Evolutionary conservation across 805 yeast genomes (phyloP).

Genomic region (Metschnikowia peoriensis): DNA sequence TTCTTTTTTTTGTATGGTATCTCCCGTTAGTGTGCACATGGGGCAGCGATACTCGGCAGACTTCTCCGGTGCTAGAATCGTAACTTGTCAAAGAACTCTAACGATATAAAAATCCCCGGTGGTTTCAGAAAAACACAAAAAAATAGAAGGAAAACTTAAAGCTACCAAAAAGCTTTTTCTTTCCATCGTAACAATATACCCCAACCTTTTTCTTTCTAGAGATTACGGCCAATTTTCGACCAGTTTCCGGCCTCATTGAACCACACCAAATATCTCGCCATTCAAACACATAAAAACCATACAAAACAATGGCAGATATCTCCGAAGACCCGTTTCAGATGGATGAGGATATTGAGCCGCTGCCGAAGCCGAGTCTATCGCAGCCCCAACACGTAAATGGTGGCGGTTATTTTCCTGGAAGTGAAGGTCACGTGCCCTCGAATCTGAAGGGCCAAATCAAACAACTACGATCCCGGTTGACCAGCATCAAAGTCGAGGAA

Average conservation of each 20-base stretch:
- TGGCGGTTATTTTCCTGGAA: background rate
- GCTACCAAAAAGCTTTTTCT: too few relatives aligned
- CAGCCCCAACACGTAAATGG: background rate
- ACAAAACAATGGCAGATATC: conserved; percentile 26
- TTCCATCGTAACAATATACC: too few relatives aligned
- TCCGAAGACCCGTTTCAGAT: conserved; percentile 43
- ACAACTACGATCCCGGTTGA: conserved; percentile 34
- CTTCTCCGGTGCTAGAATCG: background rate
- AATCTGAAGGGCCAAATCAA: background rate
- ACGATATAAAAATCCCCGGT: too few relatives aligned
- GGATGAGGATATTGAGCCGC: conserved; percentile 38
- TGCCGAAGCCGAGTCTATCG: background rate
- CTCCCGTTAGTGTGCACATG: background rate
- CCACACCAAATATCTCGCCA: background rate
- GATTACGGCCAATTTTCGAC: too few relatives aligned
- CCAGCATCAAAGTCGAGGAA: conserved; percentile 26
- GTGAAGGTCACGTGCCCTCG: conserved; percentile 6
- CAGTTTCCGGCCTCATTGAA: too few relatives aligned
- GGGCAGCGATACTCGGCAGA: background rate
- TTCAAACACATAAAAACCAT: too few relatives aligned
- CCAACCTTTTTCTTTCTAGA: too few relatives aligned
- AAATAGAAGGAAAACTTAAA: too few relatives aligned
- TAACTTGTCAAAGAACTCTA: background rate
- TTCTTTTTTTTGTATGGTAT: background rate
- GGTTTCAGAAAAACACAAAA: too few relatives aligned